Evolutionary conservation across 1,139 yeast genomes (phyloP).

Genomic region (Diutina rugosa): DNA sequence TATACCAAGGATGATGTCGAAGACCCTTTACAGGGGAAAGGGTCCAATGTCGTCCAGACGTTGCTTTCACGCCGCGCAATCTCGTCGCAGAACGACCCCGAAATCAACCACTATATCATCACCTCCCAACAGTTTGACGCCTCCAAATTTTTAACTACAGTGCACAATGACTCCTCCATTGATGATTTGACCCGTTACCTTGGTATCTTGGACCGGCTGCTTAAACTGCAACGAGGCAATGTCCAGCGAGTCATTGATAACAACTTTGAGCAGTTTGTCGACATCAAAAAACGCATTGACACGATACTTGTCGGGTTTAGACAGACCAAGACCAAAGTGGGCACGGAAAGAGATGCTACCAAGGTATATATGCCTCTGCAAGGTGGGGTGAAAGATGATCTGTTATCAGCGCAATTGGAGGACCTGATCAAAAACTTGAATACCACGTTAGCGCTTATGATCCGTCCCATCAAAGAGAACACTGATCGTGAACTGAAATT

Average conservation of each 20-base stretch:
- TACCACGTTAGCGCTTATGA: slow-evolving; percentile 48
- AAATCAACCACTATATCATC: slow-evolving; percentile 43
- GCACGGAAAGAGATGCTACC: slow-evolving; percentile 21
- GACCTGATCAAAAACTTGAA: slow-evolving; percentile 34
- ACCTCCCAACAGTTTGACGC: slow-evolving; percentile 67
- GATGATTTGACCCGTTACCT: slow-evolving; percentile 47
- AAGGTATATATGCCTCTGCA: slow-evolving; percentile 26
- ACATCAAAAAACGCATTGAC: slow-evolving; percentile 51
- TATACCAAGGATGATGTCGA: slow-evolving; percentile 9
- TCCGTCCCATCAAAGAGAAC: slow-evolving; percentile 66
- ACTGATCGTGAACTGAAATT: slow-evolving; percentile 49
- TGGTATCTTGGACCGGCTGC: slow-evolving; percentile 43
- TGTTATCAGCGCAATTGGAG: slow-evolving; percentile 24
- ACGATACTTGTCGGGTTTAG: slow-evolving; percentile 21
- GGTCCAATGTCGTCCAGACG: slow-evolving; percentile 22
- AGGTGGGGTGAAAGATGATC: slow-evolving; percentile 10
- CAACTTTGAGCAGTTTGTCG: slow-evolving; percentile 65
- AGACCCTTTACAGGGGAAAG: slow-evolving; percentile 42
- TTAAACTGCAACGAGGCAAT: slow-evolving; percentile 53
- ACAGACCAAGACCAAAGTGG: slow-evolving; percentile 22
- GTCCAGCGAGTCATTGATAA: slow-evolving; percentile 55
- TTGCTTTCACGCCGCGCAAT: slow-evolving; percentile 26
- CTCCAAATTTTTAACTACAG: slow-evolving; percentile 49
- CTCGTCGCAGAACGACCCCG: slow-evolving; percentile 26
- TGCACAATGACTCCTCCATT: slow-evolving; percentile 62